These are phyloP conservation scores for Coprinellus micaceus DNA, from an alignment of 768 basidiomycete genomes.

Conservation along the genomic window DNA sequence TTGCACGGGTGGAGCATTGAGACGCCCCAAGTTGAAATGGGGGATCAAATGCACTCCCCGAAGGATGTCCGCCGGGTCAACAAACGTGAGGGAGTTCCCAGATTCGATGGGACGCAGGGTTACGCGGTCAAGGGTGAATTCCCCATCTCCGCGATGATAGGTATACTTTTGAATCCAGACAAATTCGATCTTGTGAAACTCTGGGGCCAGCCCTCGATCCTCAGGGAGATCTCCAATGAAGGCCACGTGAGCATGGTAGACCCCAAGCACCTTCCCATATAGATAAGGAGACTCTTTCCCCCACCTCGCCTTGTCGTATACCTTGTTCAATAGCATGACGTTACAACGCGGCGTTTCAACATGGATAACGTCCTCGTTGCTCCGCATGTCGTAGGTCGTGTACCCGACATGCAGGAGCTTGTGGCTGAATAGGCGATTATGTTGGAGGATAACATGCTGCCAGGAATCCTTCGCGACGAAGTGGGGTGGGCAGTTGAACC, in stretches of 20 bases:
- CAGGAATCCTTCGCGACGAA: not conserved
- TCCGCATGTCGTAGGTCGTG: constrained; percentile 3
- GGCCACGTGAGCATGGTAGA: not conserved
- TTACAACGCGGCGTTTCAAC: not conserved
- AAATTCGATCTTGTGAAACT: not conserved
- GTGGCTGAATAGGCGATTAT: constrained; percentile 1
- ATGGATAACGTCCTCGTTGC: not conserved
- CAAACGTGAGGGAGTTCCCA: not conserved
- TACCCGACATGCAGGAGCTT: constrained; percentile 4
- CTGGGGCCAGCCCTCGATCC: not conserved
- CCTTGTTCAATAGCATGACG: not conserved
- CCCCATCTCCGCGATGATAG: not conserved
- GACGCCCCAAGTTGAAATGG: not conserved
- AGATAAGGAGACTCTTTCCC: not conserved
- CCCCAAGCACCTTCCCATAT: constrained; percentile 6
- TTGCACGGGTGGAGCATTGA: not conserved
- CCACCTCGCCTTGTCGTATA: not conserved
- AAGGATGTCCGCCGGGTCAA: not conserved
- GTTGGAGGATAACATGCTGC: not conserved
- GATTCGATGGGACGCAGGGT: not conserved
- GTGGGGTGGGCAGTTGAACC: not conserved
- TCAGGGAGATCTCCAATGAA: not conserved
- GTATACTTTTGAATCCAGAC: not conserved
- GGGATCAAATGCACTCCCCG: not conserved
- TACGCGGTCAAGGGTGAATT: not conserved